phyloP scores from a whole-genome alignment of 305 asterid genomes.

The Fraxinus greggii region DNA sequence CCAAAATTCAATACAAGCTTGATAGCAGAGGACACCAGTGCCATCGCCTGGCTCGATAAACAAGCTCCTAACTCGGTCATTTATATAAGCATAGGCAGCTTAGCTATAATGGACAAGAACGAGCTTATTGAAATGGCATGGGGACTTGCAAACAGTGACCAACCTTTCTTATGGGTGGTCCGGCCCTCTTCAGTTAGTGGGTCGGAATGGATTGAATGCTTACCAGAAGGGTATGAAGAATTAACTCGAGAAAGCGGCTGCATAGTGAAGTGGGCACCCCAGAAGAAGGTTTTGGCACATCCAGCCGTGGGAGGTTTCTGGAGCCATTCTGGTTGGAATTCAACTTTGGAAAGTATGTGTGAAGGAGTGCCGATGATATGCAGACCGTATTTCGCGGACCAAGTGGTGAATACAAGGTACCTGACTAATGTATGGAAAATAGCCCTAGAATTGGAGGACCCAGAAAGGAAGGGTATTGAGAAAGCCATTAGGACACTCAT shows the following conservation, averaged over 20 bases:
- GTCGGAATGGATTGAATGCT: conserved; percentile 21
- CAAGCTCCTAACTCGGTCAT: conserved; percentile 41
- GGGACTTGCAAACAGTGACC: conserved; percentile 42
- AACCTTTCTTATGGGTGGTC: conserved; percentile 51
- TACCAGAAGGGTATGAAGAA: conserved; percentile 31
- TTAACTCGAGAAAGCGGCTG: conserved; percentile 19
- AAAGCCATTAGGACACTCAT: conserved; percentile 33
- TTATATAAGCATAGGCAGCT: conserved; percentile 47
- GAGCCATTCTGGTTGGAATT: conserved; percentile 61
- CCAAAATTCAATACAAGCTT: conserved; percentile 33
- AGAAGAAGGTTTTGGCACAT: conserved; percentile 40
- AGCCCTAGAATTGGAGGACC: conserved; percentile 37
- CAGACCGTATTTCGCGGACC: conserved; percentile 45
- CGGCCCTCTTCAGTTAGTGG: conserved; percentile 28
- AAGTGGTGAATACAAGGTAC: conserved; percentile 41
- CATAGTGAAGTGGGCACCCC: conserved; percentile 60
- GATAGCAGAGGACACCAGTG: conserved; percentile 32
- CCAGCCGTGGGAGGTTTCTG: conserved; percentile 46
- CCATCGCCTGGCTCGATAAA: conserved; percentile 49
- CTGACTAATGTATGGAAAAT: conserved; percentile 41
- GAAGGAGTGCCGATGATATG: conserved; percentile 58
- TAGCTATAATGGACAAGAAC: conserved; percentile 27
- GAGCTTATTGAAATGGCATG: conserved; percentile 36
- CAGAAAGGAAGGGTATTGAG: conserved; percentile 26
- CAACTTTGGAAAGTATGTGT: conserved; percentile 42